Evolutionary conservation across 768 basidiomycete species (phyloP).

Genomic region (Gelatoporia subvermispora): DNA sequence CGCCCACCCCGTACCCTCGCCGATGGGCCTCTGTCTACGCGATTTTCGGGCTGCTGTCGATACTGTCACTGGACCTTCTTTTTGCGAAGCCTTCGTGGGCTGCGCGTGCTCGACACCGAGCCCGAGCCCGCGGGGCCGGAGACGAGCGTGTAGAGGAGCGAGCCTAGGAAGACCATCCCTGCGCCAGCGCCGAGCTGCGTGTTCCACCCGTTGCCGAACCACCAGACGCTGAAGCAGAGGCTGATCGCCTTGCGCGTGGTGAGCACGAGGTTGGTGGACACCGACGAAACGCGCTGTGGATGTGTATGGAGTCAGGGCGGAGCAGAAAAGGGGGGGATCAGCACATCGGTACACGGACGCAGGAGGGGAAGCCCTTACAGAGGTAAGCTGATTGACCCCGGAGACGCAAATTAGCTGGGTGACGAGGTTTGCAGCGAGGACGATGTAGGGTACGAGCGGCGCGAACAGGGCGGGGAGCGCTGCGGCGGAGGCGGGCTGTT

Average conservation of each 20-base stretch:
- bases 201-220: slow-evolving; percentile 75
- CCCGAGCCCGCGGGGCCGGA: slow-evolving; percentile 11
- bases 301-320: not conserved
- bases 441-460: slow-evolving; percentile 41
- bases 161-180: slow-evolving; percentile 68
- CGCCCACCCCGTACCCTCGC: no score
- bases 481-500: slow-evolving; percentile 17
- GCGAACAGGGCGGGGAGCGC: slow-evolving; percentile 2
- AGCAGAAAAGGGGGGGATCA: not conserved
- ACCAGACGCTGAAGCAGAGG: slow-evolving; percentile 80
- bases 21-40: no score
- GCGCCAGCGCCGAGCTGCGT: slow-evolving; percentile 60
- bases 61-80: no score
- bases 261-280: slow-evolving; percentile 76
- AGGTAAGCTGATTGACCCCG: slow-evolving; percentile 77
- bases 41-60: no score
- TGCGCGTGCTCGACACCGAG: no score
- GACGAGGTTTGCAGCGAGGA: slow-evolving; percentile 58
- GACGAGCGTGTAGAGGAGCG: slow-evolving; percentile 44
- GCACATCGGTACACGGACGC: no score
- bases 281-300: slow-evolving; percentile 63
- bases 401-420: slow-evolving; percentile 80
- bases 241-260: slow-evolving; percentile 79
- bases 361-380: slow-evolving; percentile 50
- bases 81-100: no score